Percentiles rank a stretch among this genome's conserved stretches.
Evolutionary conservation across 352 stramenopile species (phyloP).

Genomic region (Globisporangium parvum): DNA sequence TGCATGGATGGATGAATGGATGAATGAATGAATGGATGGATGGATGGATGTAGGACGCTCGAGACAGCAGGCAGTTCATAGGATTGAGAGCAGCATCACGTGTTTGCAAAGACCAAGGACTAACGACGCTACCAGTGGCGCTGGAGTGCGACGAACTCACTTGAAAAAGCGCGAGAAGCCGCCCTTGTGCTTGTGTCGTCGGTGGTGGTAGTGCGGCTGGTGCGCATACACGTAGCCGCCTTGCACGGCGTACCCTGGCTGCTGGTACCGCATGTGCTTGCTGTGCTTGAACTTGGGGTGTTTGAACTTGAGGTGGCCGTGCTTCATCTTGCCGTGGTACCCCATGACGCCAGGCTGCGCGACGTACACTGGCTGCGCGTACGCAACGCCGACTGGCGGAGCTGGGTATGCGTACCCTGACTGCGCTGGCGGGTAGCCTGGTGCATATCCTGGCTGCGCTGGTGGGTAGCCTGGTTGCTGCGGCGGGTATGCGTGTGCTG

Average conservation of each 20-base stretch:
- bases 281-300: conserved; percentile 11
- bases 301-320: conserved; percentile 18
- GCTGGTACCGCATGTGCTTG: conserved; percentile 19
- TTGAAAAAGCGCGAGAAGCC: too few species aligned
- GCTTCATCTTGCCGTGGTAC: conserved; percentile 24
- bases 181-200: too few species aligned
- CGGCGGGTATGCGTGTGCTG: conserved; percentile 16
- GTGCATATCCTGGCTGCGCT: conserved; percentile 11
- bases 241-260: conserved; percentile 9
- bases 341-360: conserved; percentile 20
- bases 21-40: too few species aligned
- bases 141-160: too few species aligned
- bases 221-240: too few species aligned
- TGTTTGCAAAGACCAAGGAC: too few species aligned
- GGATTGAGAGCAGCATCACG: too few species aligned
- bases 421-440: conserved; percentile 7
- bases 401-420: conserved; percentile 6
- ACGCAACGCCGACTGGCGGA: conserved; percentile 1
- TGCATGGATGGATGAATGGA: too few species aligned
- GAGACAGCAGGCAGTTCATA: too few species aligned
- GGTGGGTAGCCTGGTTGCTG: conserved; percentile 11
- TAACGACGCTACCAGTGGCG: too few species aligned
- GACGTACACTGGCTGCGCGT: conserved; percentile 20
- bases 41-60: too few species aligned
- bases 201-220: too few species aligned